These are phyloP conservation scores for Rhododendron molle DNA, from an alignment of 148 eudicot genomes.

Conservation along the genomic window DNA sequence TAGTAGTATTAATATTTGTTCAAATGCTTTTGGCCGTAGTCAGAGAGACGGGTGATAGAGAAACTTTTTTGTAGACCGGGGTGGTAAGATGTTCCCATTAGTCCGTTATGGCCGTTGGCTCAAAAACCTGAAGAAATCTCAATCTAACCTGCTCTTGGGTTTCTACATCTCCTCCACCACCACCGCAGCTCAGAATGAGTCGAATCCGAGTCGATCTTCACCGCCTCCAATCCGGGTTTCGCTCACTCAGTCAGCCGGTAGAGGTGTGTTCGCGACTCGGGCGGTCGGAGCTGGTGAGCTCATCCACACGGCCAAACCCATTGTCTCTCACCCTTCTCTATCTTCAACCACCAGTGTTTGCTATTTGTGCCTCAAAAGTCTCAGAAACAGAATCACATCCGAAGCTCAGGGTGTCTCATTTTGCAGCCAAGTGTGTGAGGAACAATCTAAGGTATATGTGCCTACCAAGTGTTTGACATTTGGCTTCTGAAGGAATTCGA, in stretches of 20 bases:
- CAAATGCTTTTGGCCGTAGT: no score
- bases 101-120: not conserved
- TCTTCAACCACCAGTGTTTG: slow-evolving; percentile 40
- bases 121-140: not conserved
- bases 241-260: slow-evolving; percentile 64
- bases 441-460: slow-evolving; percentile 48
- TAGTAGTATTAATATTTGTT: no score
- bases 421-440: slow-evolving; percentile 59
- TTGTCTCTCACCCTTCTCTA: slow-evolving; percentile 68
- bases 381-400: slow-evolving; percentile 10
- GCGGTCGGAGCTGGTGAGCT: slow-evolving; percentile 61
- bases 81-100: not conserved
- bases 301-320: slow-evolving; percentile 78
- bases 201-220: not conserved
- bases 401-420: slow-evolving; percentile 21
- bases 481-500: slow-evolving; percentile 10
- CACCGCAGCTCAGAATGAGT: not conserved
- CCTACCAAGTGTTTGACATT: slow-evolving; percentile 39
- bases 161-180: not conserved
- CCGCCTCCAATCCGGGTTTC: slow-evolving; percentile 24
- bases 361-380: slow-evolving; percentile 56
- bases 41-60: not conserved
- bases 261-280: slow-evolving; percentile 79
- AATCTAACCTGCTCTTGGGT: not conserved
- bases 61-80: no score